These are phyloP conservation scores for Kurtzmaniella quercitrusa DNA, from an alignment of 1,139 yeast genomes.

Conservation along the genomic window DNA sequence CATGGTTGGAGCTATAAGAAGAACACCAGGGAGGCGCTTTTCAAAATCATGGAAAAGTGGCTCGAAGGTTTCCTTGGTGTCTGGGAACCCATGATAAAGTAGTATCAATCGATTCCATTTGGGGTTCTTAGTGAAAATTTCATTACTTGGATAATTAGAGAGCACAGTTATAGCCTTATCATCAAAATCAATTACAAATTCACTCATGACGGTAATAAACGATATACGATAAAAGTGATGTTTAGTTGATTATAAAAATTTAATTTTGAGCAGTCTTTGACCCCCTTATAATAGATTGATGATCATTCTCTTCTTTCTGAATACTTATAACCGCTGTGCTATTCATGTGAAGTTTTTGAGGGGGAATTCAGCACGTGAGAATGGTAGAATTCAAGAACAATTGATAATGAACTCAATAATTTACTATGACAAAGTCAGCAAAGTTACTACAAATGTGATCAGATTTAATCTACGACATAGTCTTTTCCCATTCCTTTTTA, in stretches of 20 bases:
- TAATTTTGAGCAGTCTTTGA: no score
- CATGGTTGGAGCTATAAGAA: constrained; percentile 35
- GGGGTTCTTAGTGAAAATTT: constrained; percentile 15
- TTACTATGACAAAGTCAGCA: no score
- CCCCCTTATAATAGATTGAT: neutral
- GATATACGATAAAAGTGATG: no score
- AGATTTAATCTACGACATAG: no score
- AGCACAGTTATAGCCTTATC: constrained; percentile 24
- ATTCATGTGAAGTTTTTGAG: neutral
- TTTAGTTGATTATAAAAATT: no score
- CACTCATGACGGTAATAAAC: neutral
- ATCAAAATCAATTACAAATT: constrained; percentile 14
- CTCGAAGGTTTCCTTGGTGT: constrained; percentile 28
- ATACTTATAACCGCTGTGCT: neutral
- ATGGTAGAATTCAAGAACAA: neutral
- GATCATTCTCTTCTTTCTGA: neutral
- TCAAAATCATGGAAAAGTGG: constrained; percentile 22
- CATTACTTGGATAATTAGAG: constrained; percentile 16
- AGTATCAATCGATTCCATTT: constrained; percentile 25
- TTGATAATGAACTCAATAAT: neutral
- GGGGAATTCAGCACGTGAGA: neutral
- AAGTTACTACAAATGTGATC: no score
- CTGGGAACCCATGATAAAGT: constrained; percentile 44
- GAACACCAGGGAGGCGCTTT: constrained; percentile 15
- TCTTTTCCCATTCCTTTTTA: no score